A percentile compares a stretch with the other conserved stretches of the same genome.
Conservation (phyloP, 179 eudicot species). For the Gypsophila paniculata region DNA sequence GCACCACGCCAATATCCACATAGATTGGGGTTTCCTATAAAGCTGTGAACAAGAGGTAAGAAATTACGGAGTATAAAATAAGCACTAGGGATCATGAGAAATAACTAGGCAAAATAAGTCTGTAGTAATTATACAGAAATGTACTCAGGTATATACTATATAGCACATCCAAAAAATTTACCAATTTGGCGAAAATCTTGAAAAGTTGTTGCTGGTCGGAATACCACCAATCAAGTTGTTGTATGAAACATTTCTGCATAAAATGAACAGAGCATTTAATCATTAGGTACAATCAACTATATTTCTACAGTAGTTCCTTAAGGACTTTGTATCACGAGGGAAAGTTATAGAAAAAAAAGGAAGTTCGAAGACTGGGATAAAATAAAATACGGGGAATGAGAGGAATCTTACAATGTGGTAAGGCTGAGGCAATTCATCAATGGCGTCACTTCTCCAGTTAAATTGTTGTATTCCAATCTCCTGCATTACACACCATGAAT, state of each 20-base stretch:
- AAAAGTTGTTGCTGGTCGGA: conserved; percentile 82
- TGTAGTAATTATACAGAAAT: neutral
- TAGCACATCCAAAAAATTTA: conserved; percentile 14
- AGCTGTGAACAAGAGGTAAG: conserved; percentile 39
- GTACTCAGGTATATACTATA: neutral
- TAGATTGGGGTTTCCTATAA: conserved; percentile 74
- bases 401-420: conserved; percentile 48
- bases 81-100: neutral
- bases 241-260: conserved; percentile 80
- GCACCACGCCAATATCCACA: conserved; percentile 80
- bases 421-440: conserved; percentile 77
- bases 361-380: no score
- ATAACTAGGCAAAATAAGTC: neutral
- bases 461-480: conserved; percentile 70
- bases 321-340: neutral
- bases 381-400: neutral
- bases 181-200: conserved; percentile 89
- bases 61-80: neutral
- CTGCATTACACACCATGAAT: conserved; percentile 35
- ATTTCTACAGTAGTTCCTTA: no score
- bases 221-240: conserved; percentile 70
- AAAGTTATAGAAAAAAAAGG: neutral
- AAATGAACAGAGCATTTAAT: neutral
- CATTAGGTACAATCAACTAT: neutral
- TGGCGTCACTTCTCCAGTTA: conserved; percentile 70